Evolutionary conservation across 164 flowering plant species (phyloP), one percentile per base, ranked within the genome.

Genomic region (Liriodendron chinense): DNA sequence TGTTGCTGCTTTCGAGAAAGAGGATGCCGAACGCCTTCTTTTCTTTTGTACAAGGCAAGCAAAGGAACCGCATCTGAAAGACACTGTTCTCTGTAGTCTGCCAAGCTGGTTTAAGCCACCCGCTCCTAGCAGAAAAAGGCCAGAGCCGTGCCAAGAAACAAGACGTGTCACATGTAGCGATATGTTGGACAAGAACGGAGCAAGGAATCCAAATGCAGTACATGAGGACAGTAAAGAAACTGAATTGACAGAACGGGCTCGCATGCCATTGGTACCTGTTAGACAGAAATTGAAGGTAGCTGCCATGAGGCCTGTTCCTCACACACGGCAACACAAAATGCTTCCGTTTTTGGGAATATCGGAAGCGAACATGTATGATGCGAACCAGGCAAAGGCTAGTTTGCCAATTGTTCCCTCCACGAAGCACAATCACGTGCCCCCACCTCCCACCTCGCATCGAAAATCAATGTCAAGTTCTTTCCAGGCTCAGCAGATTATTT

Each of bases 281-380:
- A 84, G 85, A 61, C 81, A 77, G 69, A 90, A 86, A 81, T 14
- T 85, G 63, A 92, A 90, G 78, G 75, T 86, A 49, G 93, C 98
- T 71, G 92, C 98, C 22, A 82, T 96, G 96, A 90, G 98, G 86
- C 99, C 99, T 22, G 84, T 96, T 56, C 99, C 98, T 75, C 99
- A 87, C 69, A 78, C 84, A 26, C 89, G 85, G 62, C 91, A 86
- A 53, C 92, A 87, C 67, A 96, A 93, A 78, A 84, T 94, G 89
- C 80, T 86, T 1, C 94, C 96, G 18, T 94, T 94, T 77, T 78
- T 87, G 47, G 88, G 91, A 72, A 70, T 82, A 65, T 65, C 86
- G 63, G 93, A 92, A 73, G 82, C 75, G 8, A 89, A 91, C 77
- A 84, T 82, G 67, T 74, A 78, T 81, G 87, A 87, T 69, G 87